Evolutionary conservation across 2,329 filamentous ascomycete species (phyloP), one percentile per base, ranked within the genome.

Genomic region (Botrytis porri): DNA sequence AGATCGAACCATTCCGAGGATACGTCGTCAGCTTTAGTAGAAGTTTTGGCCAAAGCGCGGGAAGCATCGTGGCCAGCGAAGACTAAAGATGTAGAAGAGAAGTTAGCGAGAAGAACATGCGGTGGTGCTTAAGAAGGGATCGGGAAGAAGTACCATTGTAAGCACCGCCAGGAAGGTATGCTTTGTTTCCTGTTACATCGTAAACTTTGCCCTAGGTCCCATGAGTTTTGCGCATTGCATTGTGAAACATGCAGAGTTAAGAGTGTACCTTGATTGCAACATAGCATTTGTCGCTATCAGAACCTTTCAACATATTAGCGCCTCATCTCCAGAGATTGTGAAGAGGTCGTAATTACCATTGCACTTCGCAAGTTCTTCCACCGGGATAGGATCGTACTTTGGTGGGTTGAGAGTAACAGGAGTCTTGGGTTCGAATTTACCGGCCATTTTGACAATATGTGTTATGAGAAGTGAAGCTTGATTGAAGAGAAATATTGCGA

Each of bases 1-100:
- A 99, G 85, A 79, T 94, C 92, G 73, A 91, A 86, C 92, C 93
- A 98, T 69, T 98, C 92, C 3, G 96, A 85, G 45, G 85, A 85
- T 76, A 93, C 95, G 77, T 98, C 95, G 79, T 96, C 93, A 8
- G 87, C 83, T 82, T 97, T 97, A 67, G 95, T 90, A 12, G 94
- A 97, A 1, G 94, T 96, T 82, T 90, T 91, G 18, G 90, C 96
- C 2, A 99, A 88, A 10, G 94, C 96, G 75, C 94, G 90, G n/a
- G 96, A 98, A 39, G 96, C 92, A 80, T 99, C 97, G 81, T 97
- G 97, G 75, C 96, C 96, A 3, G 94, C 93, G 81, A 99, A 99
- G 32, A 98, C 96, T 99, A 77, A 10, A 59, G 43, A 25, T 39
- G 5, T 66, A 29, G 41, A 7, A 25, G 35, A 41, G 12, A 39